Percentiles rank a stretch among this genome's conserved stretches.
Evolutionary conservation across 495 filamentous ascomycete species (phyloP).

Genomic region (Pseudomonodictys pantanalensis): DNA sequence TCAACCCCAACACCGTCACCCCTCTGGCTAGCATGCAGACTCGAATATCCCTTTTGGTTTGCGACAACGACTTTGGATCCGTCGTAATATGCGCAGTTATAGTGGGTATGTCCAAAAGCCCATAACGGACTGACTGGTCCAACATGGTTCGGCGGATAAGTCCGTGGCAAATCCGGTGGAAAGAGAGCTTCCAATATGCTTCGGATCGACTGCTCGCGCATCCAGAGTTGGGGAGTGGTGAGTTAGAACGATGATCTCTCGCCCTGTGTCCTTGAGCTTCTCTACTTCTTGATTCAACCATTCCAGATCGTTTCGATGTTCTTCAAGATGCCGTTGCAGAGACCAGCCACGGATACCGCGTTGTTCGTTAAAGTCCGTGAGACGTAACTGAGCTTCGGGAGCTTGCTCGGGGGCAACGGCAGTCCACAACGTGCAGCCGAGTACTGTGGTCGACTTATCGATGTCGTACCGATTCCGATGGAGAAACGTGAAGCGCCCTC

Average conservation of each 20-base stretch:
- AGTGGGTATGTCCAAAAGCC: slow-evolving; percentile 48
- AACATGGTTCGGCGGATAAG: slow-evolving; percentile 47
- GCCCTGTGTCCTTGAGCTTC: slow-evolving; percentile 39
- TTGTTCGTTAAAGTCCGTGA: slow-evolving; percentile 51
- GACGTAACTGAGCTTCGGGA: slow-evolving; percentile 35
- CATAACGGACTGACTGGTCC: slow-evolving; percentile 46
- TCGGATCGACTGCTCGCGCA: slow-evolving; percentile 42
- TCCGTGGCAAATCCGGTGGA: slow-evolving; percentile 50
- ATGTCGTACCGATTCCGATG: slow-evolving; percentile 47
- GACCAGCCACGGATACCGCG: slow-evolving; percentile 46
- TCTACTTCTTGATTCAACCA: slow-evolving; percentile 54
- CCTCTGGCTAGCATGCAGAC: no score
- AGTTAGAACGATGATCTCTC: slow-evolving; percentile 49
- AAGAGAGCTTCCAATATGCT: slow-evolving; percentile 44
- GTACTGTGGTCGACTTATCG: slow-evolving; percentile 40
- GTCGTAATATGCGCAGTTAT: slow-evolving; percentile 46
- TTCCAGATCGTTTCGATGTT: slow-evolving; percentile 44
- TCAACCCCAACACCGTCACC: no score
- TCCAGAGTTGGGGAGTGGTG: slow-evolving; percentile 52
- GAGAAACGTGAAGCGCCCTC: slow-evolving; percentile 4
- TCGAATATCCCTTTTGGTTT: no score
- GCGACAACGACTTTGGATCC: no score
- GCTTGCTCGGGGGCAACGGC: slow-evolving; percentile 35
- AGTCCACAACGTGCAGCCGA: slow-evolving; percentile 53
- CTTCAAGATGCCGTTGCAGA: slow-evolving; percentile 45